Base-by-base conservation (phyloP, 2,329 filamentous ascomycete genomes). In the Xylaria sp. region DNA sequence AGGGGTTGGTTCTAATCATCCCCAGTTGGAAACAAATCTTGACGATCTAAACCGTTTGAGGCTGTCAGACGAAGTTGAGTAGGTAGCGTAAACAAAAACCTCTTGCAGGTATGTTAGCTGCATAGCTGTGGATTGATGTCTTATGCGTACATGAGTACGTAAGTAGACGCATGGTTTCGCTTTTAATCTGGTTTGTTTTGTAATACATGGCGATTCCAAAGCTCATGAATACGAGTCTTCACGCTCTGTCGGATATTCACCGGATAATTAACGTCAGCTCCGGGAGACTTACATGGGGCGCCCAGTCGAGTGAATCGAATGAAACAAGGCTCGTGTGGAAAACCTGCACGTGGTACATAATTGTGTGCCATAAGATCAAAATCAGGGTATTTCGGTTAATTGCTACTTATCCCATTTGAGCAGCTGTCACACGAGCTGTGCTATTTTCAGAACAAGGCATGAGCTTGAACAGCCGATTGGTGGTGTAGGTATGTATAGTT, bases 351-450 rank as follows among this genome's bases (percentile, higher is more conserved):
- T 57, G 55, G 55, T 57, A 10, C 33, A 43, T 57, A 57, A 18
- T 33, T 58, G 28, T 20, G 18, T 28, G 25, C 8, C 13, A 36
- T 41, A 12, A 52, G 33, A 65, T 62, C 62, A 66, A 62, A 69
- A 59, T 43, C 57, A 69, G 67, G 58, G 58, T 66, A 69, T 66
- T 69, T 69, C 62, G 58, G 67, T 59, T 69, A 69, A 69, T 62
- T 58, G 28, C 2, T 41, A 55, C 36, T 58, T 59, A 41, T 60
- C 67, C 59, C 41, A 8, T 49, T 63, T 55, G 52, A 49, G 67
- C 48, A 59, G 46, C 33, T 49, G 46, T 66, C 36, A 46, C 57
- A 36, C 46, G 39, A 55, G 25, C 46, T 62, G 54, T 68, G 62
- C 66, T 68, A 68, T 68, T 68, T 68, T 62, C 52, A 66, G 66